phyloP scores from a whole-genome alignment of 306 rosid genomes.

The Cucurbita pepo region DNA sequence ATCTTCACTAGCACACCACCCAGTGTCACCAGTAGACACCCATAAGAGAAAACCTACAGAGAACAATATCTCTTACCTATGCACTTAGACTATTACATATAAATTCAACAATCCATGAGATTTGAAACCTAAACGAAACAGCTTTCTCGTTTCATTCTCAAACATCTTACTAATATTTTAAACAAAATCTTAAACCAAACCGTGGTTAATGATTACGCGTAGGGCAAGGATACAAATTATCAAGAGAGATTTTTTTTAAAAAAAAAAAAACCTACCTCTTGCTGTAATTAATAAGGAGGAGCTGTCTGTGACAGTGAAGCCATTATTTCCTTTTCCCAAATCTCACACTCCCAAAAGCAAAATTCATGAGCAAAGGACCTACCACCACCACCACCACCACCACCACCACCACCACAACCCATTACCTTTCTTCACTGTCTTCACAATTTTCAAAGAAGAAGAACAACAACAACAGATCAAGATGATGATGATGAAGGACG shows the following conservation, averaged over 20 bases:
- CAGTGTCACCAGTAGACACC: too few relatives aligned
- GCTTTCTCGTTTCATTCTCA: too few relatives aligned
- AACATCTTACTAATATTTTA: too few relatives aligned
- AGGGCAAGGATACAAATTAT: not conserved
- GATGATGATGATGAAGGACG: slow-evolving; percentile 10
- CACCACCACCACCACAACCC: not conserved
- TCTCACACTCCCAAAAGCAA: slow-evolving; percentile 13
- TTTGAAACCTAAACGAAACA: too few relatives aligned
- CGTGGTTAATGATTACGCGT: not conserved
- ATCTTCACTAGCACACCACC: too few relatives aligned
- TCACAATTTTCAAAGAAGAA: not conserved
- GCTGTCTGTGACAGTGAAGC: slow-evolving; percentile 27
- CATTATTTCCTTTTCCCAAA: not conserved
- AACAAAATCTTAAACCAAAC: too few relatives aligned
- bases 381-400: not conserved
- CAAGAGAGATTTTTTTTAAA: not conserved
- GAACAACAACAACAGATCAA: not conserved
- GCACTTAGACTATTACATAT: too few relatives aligned
- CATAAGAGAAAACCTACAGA: too few relatives aligned
- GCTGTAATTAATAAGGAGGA: slow-evolving; percentile 16
- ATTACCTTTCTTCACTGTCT: not conserved
- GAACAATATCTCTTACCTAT: too few relatives aligned
- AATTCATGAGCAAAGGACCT: slow-evolving; percentile 1
- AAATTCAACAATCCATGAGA: too few relatives aligned
- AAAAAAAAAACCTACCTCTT: not conserved